Percentiles rank a stretch among this genome's conserved stretches.
Conservation (phyloP, 108 stramenopile species). For the Asterionellopsis glacialis region DNA sequence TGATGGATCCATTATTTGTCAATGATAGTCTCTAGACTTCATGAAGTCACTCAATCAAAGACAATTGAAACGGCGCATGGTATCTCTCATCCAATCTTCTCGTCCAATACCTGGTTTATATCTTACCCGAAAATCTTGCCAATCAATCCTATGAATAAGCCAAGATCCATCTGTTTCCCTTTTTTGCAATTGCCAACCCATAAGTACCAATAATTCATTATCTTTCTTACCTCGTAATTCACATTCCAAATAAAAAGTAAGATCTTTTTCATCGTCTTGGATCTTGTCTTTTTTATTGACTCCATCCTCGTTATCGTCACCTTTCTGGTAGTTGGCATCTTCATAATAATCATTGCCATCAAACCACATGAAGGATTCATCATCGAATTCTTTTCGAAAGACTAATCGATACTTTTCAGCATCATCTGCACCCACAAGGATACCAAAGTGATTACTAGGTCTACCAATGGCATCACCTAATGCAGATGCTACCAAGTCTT, state of each 20-base stretch:
- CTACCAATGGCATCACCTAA: slow-evolving; percentile 41
- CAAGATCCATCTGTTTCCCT: slow-evolving; percentile 43
- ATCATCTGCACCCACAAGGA: slow-evolving; percentile 45
- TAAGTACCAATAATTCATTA: slow-evolving; percentile 44
- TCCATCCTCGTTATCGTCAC: slow-evolving; percentile 61
- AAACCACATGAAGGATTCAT: too few relatives aligned
- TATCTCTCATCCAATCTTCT: slow-evolving; percentile 69
- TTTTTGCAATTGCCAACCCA: slow-evolving; percentile 54
- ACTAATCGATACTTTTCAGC: slow-evolving; percentile 20
- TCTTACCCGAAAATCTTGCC: slow-evolving; percentile 76
- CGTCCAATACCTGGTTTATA: slow-evolving; percentile 75
- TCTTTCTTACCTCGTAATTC: slow-evolving; percentile 34
- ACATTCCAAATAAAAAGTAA: slow-evolving; percentile 66
- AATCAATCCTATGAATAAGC: slow-evolving; percentile 67
- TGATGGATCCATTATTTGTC: too few relatives aligned
- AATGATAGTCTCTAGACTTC: too few relatives aligned
- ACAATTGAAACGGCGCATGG: too few relatives aligned
- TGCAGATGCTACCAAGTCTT: slow-evolving; percentile 24
- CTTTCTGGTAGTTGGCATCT: too few relatives aligned
- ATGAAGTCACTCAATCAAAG: too few relatives aligned
- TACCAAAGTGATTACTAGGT: slow-evolving; percentile 63
- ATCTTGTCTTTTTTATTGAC: too few relatives aligned
- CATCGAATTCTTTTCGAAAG: slow-evolving; percentile 63
- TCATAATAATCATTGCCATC: too few relatives aligned
- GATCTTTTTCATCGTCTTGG: too few relatives aligned